phyloP scores from a whole-genome alignment of 768 basidiomycete species.

The Kwoniella dendrophila region DNA sequence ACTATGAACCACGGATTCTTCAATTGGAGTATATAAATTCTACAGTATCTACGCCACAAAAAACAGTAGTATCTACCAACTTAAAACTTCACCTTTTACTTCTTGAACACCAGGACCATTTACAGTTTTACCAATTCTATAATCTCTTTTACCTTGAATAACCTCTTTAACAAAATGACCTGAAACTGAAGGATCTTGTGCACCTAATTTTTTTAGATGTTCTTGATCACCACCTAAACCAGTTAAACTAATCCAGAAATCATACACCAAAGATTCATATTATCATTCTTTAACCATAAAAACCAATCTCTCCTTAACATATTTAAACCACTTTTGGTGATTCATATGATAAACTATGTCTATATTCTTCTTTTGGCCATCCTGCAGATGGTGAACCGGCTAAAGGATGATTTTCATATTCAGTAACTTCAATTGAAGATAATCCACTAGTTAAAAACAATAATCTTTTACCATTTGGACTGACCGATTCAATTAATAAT shows the following conservation, averaged over 20 bases:
- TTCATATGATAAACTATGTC: not conserved
- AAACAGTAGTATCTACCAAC: too few species aligned
- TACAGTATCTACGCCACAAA: too few species aligned
- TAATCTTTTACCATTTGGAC: not conserved
- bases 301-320: not conserved
- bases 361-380: not conserved
- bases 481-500: not conserved
- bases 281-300: not conserved
- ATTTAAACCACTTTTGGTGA: not conserved
- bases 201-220: not conserved
- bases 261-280: not conserved
- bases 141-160: not conserved
- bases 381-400: not conserved
- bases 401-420: not conserved
- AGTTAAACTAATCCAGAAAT: not conserved
- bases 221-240: not conserved
- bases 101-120: not conserved
- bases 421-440: not conserved
- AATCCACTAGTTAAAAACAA: not conserved
- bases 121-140: not conserved
- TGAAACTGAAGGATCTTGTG: not conserved
- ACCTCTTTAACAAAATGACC: not conserved
- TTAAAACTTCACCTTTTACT: not conserved
- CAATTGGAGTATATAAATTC: too few species aligned
- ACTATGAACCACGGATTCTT: too few species aligned